Evolutionary conservation across 2,329 filamentous ascomycete genomes (phyloP).

Genomic region (Fusarium pseudoanthophilum): DNA sequence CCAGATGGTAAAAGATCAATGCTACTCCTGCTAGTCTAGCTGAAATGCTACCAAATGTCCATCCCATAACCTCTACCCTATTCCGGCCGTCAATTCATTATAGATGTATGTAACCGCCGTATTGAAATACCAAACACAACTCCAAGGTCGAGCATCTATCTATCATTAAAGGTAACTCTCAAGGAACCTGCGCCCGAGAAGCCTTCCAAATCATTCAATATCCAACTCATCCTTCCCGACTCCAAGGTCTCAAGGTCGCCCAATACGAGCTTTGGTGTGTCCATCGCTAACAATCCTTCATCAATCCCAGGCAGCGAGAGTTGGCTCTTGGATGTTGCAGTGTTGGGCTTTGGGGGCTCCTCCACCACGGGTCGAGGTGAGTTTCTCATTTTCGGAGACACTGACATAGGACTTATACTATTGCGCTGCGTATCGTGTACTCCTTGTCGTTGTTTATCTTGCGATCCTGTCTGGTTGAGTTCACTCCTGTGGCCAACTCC

Average conservation of each 20-base stretch:
- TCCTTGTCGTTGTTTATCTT: slow-evolving; percentile 1
- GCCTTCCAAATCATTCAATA: slow-evolving; percentile 42
- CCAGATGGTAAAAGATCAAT: not conserved
- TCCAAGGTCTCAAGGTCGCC: slow-evolving; percentile 14
- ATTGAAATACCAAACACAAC: not conserved
- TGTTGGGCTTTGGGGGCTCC: not conserved
- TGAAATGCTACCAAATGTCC: not conserved
- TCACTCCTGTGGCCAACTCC: slow-evolving; percentile 9
- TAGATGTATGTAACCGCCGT: not conserved
- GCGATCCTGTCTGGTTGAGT: not conserved
- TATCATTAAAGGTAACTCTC: not conserved
- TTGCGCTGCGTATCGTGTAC: slow-evolving; percentile 1
- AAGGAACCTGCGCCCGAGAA: slow-evolving; percentile 39
- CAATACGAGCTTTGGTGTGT: slow-evolving; percentile 1
- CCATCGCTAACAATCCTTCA: not conserved
- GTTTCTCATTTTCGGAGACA: slow-evolving; percentile 25
- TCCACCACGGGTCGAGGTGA: slow-evolving; percentile 3
- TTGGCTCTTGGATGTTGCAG: slow-evolving; percentile 15
- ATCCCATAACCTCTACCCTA: not conserved
- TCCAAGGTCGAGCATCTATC: not conserved
- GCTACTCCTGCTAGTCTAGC: not conserved
- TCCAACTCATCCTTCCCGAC: slow-evolving; percentile 32
- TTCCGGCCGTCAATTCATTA: not conserved
- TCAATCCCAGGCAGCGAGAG: slow-evolving; percentile 24
- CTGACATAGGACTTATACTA: slow-evolving; percentile 18